Percentiles rank a stretch among this genome's conserved stretches.
Conservation (phyloP, 169 alveolate genomes). For the Cytauxzoon felis region DNA sequence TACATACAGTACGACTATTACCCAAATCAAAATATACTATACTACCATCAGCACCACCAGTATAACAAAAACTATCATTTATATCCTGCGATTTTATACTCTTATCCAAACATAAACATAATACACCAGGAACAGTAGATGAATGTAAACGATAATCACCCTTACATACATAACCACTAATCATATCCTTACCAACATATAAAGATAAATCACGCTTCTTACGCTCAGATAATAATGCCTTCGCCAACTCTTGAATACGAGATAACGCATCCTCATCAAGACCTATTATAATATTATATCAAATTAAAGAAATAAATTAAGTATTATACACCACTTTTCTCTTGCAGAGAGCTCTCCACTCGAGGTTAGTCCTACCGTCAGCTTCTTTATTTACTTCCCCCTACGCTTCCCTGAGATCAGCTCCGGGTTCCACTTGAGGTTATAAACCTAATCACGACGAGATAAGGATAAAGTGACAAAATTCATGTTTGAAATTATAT, state of each 20-base stretch:
- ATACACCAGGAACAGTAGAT: slow-evolving; percentile 69
- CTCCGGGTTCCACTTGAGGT: too few species aligned
- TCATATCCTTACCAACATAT: slow-evolving; percentile 19
- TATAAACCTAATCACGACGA: too few species aligned
- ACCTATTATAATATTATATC: slow-evolving; percentile 60
- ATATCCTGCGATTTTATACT: slow-evolving; percentile 18
- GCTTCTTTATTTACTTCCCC: too few species aligned
- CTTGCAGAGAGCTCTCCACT: too few species aligned
- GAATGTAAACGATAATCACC: slow-evolving; percentile 69
- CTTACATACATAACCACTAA: slow-evolving; percentile 43
- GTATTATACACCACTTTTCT: too few species aligned
- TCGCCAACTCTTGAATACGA: slow-evolving; percentile 65
- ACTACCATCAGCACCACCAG: slow-evolving; percentile 82
- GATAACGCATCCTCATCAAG: slow-evolving; percentile 58
- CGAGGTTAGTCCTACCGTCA: not conserved
- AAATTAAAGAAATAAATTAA: too few species aligned
- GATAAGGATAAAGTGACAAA: too few species aligned
- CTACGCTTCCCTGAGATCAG: too few species aligned
- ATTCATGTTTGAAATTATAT: too few species aligned
- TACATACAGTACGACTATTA: slow-evolving; percentile 52
- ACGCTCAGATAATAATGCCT: slow-evolving; percentile 65
- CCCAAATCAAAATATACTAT: slow-evolving; percentile 69
- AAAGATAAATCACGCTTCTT: slow-evolving; percentile 66
- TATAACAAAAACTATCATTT: slow-evolving; percentile 57
- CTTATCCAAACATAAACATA: slow-evolving; percentile 60